Percentiles rank a stretch among this genome's conserved stretches.
These are phyloP conservation scores for Thermothielavioides terrestris DNA, from an alignment of 495 filamentous ascomycete species.

Conservation along the genomic window DNA sequence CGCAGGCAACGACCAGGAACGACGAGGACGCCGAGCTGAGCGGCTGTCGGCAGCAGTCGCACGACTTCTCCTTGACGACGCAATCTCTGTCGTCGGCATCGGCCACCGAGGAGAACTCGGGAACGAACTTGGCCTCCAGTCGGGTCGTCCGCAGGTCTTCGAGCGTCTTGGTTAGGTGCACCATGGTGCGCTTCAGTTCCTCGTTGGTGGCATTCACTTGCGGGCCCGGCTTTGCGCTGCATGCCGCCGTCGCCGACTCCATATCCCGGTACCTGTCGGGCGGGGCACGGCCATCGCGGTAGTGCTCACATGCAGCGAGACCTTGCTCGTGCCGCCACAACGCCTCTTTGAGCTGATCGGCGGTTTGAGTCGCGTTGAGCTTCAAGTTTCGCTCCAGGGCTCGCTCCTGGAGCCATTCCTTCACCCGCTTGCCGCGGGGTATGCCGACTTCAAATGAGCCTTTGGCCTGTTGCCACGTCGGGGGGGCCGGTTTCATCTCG, in stretches of 20 bases:
- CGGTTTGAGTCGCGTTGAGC: not conserved
- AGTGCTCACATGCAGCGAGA: not conserved
- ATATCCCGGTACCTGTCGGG: conserved; percentile 2
- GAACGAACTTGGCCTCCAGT: conserved; percentile 3
- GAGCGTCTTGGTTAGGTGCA: conserved; percentile 4
- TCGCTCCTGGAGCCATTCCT: not conserved
- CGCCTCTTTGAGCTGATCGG: not conserved
- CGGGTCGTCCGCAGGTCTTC: conserved; percentile 5
- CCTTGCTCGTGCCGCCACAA: conserved; percentile 2
- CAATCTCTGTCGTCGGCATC: not conserved
- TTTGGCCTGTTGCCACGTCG: not conserved
- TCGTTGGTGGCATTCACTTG: not conserved
- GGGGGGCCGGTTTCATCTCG: not conserved
- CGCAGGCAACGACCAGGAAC: conserved; percentile 26
- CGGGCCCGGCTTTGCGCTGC: not conserved
- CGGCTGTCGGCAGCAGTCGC: conserved; percentile 3
- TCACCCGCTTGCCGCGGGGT: not conserved
- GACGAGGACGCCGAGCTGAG: not conserved
- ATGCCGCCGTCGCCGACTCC: not conserved
- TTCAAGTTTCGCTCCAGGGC: conserved; percentile 8
- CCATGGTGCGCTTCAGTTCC: conserved; percentile 11
- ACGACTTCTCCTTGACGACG: not conserved
- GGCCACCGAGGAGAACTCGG: not conserved
- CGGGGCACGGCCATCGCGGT: conserved; percentile 12
- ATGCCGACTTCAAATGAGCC: not conserved